These are phyloP conservation scores for Quercus tomentella DNA, from an alignment of 331 rosid genomes.

Conservation along the genomic window DNA sequence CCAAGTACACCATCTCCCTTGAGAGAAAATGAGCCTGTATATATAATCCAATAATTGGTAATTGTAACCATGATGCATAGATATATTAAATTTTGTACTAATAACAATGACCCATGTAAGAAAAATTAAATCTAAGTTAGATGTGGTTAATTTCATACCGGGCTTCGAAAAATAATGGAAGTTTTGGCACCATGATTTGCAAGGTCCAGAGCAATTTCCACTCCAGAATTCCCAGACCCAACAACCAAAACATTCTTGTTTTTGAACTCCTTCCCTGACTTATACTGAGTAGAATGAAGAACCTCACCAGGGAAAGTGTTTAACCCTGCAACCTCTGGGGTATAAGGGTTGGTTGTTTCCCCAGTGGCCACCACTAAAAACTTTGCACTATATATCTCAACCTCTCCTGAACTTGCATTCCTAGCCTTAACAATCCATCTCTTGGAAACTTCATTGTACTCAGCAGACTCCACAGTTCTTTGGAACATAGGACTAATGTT, in stretches of 20 bases:
- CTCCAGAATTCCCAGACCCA: constrained; percentile 79
- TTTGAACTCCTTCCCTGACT: constrained; percentile 36
- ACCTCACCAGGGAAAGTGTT: constrained; percentile 35
- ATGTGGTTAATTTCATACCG: constrained; percentile 30
- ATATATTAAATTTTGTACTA: too few species aligned
- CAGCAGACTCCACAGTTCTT: constrained; percentile 39
- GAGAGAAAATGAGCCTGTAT: constrained; percentile 61
- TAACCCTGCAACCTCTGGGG: constrained; percentile 47
- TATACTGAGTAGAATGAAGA: constrained; percentile 52
- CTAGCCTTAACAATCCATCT: constrained; percentile 41
- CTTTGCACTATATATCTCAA: constrained; percentile 35
- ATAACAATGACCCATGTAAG: too few species aligned
- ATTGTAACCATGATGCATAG: background rate
- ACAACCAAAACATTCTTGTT: constrained; percentile 58
- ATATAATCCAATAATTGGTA: background rate
- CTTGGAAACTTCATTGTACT: constrained; percentile 2
- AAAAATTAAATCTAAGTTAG: too few species aligned
- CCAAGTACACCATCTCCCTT: constrained; percentile 37
- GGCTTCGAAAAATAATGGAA: constrained; percentile 62
- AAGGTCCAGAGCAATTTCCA: constrained; percentile 68
- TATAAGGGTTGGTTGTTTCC: constrained; percentile 44
- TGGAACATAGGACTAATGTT: constrained; percentile 37
- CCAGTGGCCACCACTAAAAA: constrained; percentile 70
- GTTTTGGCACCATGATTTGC: constrained; percentile 50
- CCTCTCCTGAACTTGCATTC: constrained; percentile 13